phyloP scores from a whole-genome alignment of 202 grass and related monocot genomes.

The Elaeis oleifera region DNA sequence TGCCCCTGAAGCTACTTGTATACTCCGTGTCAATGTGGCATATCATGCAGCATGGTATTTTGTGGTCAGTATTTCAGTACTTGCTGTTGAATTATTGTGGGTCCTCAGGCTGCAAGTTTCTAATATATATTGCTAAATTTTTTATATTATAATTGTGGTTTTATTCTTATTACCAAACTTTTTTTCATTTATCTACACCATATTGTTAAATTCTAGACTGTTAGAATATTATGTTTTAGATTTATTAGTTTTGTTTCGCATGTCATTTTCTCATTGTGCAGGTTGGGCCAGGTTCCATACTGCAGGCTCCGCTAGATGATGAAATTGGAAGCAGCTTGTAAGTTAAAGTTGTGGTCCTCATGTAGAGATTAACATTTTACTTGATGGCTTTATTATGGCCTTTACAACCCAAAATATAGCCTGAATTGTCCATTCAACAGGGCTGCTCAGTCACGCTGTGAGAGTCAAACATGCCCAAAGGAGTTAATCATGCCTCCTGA shows the following conservation, averaged over 20 bases:
- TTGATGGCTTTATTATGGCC: conserved; percentile 9
- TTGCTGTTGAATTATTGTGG: no score
- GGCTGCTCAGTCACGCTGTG: conserved; percentile 58
- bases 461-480: conserved; percentile 87
- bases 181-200: background rate
- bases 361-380: background rate
- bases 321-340: conserved; percentile 74
- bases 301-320: conserved; percentile 79
- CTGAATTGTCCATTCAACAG: conserved; percentile 41
- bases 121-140: no score
- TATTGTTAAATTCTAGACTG: background rate
- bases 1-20: no score
- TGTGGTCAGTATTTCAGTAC: no score
- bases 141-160: background rate
- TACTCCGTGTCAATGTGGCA: no score
- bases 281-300: conserved; percentile 87
- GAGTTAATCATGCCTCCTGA: conserved; percentile 93
- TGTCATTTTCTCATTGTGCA: conserved; percentile 33
- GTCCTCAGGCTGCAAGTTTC: no score
- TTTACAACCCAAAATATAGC: conserved; percentile 29
- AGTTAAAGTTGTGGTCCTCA: conserved; percentile 22
- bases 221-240: background rate
- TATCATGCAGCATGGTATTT: no score
- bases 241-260: conserved; percentile 7
- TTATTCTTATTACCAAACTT: background rate